phyloP scores from a whole-genome alignment of 495 filamentous ascomycete species.

The Terfezia boudieri region DNA sequence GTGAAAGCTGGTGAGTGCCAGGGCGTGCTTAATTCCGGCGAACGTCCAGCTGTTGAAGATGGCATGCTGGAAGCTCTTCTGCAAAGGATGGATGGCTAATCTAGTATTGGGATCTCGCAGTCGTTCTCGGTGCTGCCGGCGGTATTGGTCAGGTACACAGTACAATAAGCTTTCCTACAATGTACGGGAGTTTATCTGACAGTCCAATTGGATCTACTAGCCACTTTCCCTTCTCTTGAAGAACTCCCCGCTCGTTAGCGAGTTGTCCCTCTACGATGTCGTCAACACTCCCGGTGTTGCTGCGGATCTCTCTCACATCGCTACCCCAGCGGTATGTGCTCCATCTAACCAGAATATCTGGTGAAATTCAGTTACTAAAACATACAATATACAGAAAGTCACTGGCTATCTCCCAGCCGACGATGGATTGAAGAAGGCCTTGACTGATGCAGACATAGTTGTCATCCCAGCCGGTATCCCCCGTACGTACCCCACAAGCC shows the following conservation, averaged over 20 bases:
- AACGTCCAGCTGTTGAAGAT: no score
- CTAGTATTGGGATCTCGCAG: conserved; percentile 21
- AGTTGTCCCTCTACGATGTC: conserved; percentile 94
- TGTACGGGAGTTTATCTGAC: conserved; percentile 13
- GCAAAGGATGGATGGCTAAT: neutral
- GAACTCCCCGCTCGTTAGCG: conserved; percentile 58
- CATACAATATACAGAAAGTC: conserved; percentile 42
- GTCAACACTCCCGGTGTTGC: conserved; percentile 95
- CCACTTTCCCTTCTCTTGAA: conserved; percentile 91
- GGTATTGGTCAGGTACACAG: conserved; percentile 82
- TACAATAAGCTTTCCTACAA: neutral
- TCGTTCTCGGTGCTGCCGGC: conserved; percentile 88
- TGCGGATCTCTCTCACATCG: conserved; percentile 92
- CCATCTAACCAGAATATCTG: neutral
- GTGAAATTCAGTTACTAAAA: conserved; percentile 7
- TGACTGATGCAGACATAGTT: conserved; percentile 82
- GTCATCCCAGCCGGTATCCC: conserved; percentile 96
- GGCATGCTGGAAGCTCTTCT: neutral
- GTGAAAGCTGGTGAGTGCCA: conserved; percentile 61
- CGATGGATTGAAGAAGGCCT: conserved; percentile 66
- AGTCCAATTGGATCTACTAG: conserved; percentile 25
- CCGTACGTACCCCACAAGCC: conserved; percentile 35
- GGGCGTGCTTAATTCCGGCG: neutral
- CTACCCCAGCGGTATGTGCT: conserved; percentile 59
- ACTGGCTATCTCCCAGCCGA: conserved; percentile 74